A percentile compares a stretch with the other conserved stretches of the same genome.
Evolutionary conservation across 345 rosid species (phyloP).

Genomic region (Murraya paniculata): DNA sequence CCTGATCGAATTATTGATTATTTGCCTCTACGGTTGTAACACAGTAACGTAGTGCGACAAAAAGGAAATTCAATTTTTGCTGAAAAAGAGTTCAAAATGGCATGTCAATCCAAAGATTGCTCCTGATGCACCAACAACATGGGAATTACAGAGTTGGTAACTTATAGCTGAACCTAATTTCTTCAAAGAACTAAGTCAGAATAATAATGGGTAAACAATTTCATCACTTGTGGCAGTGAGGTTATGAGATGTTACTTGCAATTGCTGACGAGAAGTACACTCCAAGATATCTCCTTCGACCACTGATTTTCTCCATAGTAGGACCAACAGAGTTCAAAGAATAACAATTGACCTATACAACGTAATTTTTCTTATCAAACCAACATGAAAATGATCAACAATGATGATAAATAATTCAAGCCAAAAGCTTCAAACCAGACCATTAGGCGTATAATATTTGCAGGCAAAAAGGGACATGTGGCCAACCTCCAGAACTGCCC

Average conservation of each 20-base stretch:
- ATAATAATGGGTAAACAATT: conserved; percentile 18
- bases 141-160: conserved; percentile 60
- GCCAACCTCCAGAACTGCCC: conserved; percentile 92
- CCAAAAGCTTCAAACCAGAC: conserved; percentile 40
- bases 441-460: conserved; percentile 78
- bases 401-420: conserved; percentile 4
- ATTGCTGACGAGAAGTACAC: conserved; percentile 76
- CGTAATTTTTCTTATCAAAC: conserved; percentile 13
- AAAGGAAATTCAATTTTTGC: background rate
- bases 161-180: conserved; percentile 75
- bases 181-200: conserved; percentile 36
- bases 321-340: conserved; percentile 92
- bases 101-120: conserved; percentile 85
- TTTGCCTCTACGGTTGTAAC: background rate
- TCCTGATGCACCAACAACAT: conserved; percentile 92
- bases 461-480: conserved; percentile 78
- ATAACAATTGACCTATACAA: conserved; percentile 72
- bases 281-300: conserved; percentile 71
- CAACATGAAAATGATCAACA: background rate
- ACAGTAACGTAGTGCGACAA: background rate
- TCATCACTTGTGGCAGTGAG: conserved; percentile 18
- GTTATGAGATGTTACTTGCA: conserved; percentile 55
- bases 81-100: conserved; percentile 10
- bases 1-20: background rate
- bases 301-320: conserved; percentile 60